Percentiles rank a stretch among this genome's conserved stretches.
Conservation (phyloP, 176 grass and related monocot genomes). For the Musa beccarii region DNA sequence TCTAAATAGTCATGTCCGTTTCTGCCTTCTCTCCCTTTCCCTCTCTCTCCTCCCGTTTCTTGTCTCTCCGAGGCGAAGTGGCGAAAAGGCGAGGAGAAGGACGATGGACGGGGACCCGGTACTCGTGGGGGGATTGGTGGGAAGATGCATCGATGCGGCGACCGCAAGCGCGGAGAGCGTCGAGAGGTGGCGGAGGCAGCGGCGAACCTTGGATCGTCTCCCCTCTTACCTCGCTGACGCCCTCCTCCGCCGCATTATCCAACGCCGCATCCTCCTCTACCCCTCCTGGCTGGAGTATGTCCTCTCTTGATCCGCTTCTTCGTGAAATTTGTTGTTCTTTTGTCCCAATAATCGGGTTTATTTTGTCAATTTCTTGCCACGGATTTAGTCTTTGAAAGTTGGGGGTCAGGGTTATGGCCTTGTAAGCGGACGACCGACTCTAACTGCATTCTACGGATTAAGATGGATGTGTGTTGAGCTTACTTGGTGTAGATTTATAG, state of each 20-base stretch:
- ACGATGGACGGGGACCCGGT: background rate
- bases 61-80: background rate
- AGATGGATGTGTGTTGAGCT: background rate
- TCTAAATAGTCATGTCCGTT: no score
- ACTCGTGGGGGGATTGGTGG: slow-evolving; percentile 23
- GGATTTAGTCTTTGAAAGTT: background rate
- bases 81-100: background rate
- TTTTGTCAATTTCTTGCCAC: background rate
- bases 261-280: slow-evolving; percentile 52
- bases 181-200: slow-evolving; percentile 76
- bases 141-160: slow-evolving; percentile 56
- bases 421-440: no score
- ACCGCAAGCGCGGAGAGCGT: slow-evolving; percentile 33
- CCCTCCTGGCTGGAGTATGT: slow-evolving; percentile 84
- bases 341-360: background rate
- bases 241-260: slow-evolving; percentile 57
- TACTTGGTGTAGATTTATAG: background rate
- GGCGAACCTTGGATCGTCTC: slow-evolving; percentile 70
- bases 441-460: no score
- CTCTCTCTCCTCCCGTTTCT: background rate
- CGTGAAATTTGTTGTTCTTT: background rate
- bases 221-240: slow-evolving; percentile 56
- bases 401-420: background rate
- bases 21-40: background rate
- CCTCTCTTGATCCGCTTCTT: background rate